Conservation (phyloP, 129 eudicot species). For the Pittosporum tobira region DNA sequence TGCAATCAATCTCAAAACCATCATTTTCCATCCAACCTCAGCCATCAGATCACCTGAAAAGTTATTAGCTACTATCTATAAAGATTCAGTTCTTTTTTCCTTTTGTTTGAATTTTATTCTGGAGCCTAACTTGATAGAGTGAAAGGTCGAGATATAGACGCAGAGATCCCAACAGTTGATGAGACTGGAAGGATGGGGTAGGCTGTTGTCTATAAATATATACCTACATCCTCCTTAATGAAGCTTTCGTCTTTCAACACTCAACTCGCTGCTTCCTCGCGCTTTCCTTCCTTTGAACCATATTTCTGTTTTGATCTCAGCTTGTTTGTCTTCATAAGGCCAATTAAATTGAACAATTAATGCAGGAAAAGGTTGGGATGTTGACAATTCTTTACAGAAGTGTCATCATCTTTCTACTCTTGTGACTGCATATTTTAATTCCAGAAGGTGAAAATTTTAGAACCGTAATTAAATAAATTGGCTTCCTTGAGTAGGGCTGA, state of each 20-base stretch:
- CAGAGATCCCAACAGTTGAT: background rate
- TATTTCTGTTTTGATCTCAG: background rate
- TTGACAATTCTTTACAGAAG: background rate
- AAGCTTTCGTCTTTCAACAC: too few species aligned
- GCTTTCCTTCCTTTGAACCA: background rate
- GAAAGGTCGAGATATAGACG: background rate
- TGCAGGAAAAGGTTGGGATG: background rate
- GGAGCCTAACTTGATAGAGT: background rate
- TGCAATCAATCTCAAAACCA: background rate
- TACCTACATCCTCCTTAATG: background rate
- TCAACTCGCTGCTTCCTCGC: constrained; percentile 4
- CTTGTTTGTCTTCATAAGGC: constrained; percentile 9
- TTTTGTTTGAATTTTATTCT: background rate
- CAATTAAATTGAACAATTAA: constrained; percentile 5
- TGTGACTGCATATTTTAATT: background rate
- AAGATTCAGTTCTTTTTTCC: background rate
- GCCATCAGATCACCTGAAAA: constrained; percentile 4
- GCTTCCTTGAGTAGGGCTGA: background rate
- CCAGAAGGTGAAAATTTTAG: too few species aligned
- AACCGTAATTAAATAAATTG: too few species aligned
- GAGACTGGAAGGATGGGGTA: background rate
- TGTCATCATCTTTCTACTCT: background rate
- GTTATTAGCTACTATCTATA: too few species aligned
- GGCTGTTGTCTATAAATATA: background rate
- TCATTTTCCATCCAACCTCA: background rate